Percentiles rank a stretch among this genome's conserved stretches.
Evolutionary conservation across 768 basidiomycete species (phyloP).

Genomic region (Suillus alpinus): DNA sequence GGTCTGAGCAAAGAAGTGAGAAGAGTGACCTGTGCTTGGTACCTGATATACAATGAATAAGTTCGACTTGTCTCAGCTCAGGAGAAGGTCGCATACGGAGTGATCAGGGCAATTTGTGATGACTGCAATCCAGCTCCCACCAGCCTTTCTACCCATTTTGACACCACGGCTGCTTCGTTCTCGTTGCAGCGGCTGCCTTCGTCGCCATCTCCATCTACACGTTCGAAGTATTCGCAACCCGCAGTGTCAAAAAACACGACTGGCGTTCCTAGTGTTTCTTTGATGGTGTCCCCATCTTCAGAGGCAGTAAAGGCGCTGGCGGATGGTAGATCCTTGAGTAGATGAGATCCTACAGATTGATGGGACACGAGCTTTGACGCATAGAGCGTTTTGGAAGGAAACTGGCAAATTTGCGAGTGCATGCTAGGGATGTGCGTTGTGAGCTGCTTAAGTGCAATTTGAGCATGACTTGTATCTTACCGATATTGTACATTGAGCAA

Average conservation of each 20-base stretch:
- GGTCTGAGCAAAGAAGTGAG: conserved; percentile 76
- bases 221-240: conserved; percentile 91
- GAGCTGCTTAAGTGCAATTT: not conserved
- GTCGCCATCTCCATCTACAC: conserved; percentile 72
- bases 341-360: conserved; percentile 64
- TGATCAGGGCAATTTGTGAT: conserved; percentile 81
- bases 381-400: conserved; percentile 85
- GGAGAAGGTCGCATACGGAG: conserved; percentile 55
- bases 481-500: conserved; percentile 91
- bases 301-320: conserved; percentile 32
- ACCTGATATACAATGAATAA: conserved; percentile 40
- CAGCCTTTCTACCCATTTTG: conserved; percentile 76
- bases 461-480: conserved; percentile 32
- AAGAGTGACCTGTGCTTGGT: conserved; percentile 92
- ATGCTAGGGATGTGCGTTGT: conserved; percentile 50
- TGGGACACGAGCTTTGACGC: conserved; percentile 67
- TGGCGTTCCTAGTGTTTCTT: conserved; percentile 71
- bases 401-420: conserved; percentile 81
- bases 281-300: conserved; percentile 60
- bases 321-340: conserved; percentile 69
- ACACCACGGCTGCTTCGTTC: conserved; percentile 88
- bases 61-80: not conserved
- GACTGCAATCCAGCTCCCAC: conserved; percentile 65
- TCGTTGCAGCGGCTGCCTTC: conserved; percentile 93
- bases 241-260: conserved; percentile 94